These are phyloP conservation scores for Cunninghamia lanceolata DNA, from an alignment of 75 land plant species.

Conservation along the genomic window DNA sequence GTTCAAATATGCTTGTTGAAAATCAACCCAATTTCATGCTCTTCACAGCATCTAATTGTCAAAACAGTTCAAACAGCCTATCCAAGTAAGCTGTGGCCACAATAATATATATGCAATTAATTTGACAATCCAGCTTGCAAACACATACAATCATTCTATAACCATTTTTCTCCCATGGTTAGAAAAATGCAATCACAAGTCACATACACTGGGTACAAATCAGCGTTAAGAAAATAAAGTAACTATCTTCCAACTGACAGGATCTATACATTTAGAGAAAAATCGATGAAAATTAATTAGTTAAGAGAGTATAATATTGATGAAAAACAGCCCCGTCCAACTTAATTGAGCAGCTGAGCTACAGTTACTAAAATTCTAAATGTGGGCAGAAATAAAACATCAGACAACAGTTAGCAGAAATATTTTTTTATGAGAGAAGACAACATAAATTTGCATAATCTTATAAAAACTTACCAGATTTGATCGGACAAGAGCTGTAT, in stretches of 20 bases:
- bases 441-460: background rate
- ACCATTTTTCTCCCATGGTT: background rate
- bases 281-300: background rate
- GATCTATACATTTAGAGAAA: background rate
- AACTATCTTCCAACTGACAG: background rate
- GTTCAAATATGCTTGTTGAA: background rate
- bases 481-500: conserved; percentile 67
- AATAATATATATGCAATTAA: background rate
- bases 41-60: background rate
- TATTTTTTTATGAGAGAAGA: background rate
- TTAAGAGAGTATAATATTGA: background rate
- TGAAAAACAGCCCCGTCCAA: background rate
- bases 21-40: background rate
- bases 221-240: background rate
- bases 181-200: background rate
- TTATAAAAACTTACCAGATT: conserved; percentile 53
- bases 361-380: background rate
- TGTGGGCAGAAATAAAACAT: background rate
- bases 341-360: background rate
- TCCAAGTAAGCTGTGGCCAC: background rate
- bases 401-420: background rate
- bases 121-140: background rate
- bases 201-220: background rate
- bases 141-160: background rate
- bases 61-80: background rate